A percentile compares a stretch with the other conserved stretches of the same genome.
phyloP scores from a whole-genome alignment of 345 rosid species.

The Eutrema yunnanense region DNA sequence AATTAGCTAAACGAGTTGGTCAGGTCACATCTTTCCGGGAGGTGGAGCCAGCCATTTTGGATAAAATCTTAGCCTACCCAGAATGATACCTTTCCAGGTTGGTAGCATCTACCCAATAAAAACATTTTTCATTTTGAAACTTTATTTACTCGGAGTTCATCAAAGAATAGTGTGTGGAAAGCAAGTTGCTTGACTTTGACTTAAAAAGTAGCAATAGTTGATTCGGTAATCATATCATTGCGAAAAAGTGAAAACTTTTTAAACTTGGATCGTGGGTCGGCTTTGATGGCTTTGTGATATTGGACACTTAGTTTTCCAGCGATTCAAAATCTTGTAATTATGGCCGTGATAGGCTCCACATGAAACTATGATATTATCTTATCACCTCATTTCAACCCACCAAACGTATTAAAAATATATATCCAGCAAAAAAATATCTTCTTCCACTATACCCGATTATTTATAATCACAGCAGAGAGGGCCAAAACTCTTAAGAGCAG shows the following conservation, averaged over 20 bases:
- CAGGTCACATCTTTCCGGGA: conserved; percentile 45
- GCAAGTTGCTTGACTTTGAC: conserved; percentile 1
- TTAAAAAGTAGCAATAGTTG: not conserved
- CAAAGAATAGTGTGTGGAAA: conserved; percentile 6
- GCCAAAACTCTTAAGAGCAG: conserved; percentile 1
- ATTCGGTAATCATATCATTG: not conserved
- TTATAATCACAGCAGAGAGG: conserved; percentile 5
- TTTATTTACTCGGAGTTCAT: not conserved
- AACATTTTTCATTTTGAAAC: not conserved
- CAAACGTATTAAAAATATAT: not conserved
- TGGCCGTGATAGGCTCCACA: conserved; percentile 7
- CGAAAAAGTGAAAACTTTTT: not conserved
- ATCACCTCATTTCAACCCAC: not conserved
- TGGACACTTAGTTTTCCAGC: not conserved
- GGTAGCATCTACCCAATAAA: not conserved
- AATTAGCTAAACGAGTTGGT: conserved; percentile 52
- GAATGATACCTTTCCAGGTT: conserved; percentile 21
- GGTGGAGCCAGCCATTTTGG: conserved; percentile 47
- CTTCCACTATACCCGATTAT: not conserved
- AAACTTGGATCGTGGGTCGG: not conserved
- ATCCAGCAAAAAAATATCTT: not conserved
- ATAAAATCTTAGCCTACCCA: conserved; percentile 24
- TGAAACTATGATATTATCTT: not conserved
- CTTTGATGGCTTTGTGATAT: conserved; percentile 1
- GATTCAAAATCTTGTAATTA: not conserved